A percentile compares a stretch with the other conserved stretches of the same genome.
These are phyloP conservation scores for Conoideocrella luteorostrata DNA, from an alignment of 2,329 filamentous ascomycete species.

Conservation along the genomic window DNA sequence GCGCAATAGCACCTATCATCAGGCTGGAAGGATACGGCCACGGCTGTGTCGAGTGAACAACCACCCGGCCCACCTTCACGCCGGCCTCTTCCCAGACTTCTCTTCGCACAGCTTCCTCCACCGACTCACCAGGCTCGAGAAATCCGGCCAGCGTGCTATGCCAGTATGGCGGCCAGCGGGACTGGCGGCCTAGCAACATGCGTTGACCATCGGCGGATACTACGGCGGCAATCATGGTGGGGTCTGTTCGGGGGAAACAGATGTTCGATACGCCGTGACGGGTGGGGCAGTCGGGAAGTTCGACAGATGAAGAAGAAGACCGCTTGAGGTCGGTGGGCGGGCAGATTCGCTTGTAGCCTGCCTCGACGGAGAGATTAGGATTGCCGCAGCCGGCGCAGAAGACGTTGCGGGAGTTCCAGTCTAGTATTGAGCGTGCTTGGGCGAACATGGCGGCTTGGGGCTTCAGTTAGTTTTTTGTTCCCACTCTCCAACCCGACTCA, in stretches of 20 bases:
- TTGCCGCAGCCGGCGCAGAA: conserved; percentile 89
- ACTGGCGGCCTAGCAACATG: conserved; percentile 77
- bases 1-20: conserved; percentile 84
- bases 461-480: not conserved
- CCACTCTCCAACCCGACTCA: too few relatives aligned
- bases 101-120: conserved; percentile 76
- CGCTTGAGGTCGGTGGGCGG: conserved; percentile 60
- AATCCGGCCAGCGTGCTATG: conserved; percentile 87
- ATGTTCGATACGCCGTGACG: conserved; percentile 84
- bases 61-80: conserved; percentile 67
- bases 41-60: conserved; percentile 77
- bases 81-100: conserved; percentile 86
- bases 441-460: conserved; percentile 92
- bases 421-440: conserved; percentile 77
- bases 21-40: conserved; percentile 82
- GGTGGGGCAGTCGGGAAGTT: conserved; percentile 59
- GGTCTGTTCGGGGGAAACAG: conserved; percentile 85
- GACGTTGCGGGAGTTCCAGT: conserved; percentile 91
- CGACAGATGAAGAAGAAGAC: conserved; percentile 24
- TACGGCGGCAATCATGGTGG: conserved; percentile 91
- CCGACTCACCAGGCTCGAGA: conserved; percentile 76
- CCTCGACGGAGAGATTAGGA: conserved; percentile 70
- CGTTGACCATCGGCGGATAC: conserved; percentile 72
- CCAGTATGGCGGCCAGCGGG: conserved; percentile 77
- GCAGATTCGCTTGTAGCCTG: conserved; percentile 74